Evolutionary conservation across 73 alveolate genomes (phyloP), one percentile per base, ranked within the genome.

Genomic region (Paramecium biaurelia): DNA sequence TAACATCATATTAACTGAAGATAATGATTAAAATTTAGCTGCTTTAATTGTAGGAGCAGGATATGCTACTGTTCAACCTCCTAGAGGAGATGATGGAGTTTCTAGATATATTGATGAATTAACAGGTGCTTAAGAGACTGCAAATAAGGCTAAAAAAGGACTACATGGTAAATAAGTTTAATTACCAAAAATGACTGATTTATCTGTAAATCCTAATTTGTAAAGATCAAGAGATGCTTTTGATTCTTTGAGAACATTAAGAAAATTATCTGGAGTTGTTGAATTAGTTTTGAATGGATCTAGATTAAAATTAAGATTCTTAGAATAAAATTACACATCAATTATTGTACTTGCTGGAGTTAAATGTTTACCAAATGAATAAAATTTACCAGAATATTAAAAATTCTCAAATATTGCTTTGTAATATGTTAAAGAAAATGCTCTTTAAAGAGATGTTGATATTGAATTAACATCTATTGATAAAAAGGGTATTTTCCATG

Each of bases 271-370:
- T 74, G 98, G 99, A 86, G 98, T 96, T 38, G 96, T 98, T 41
- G 99, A 98, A 85, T 98, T 85, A 87, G 97, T 98, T 67, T 93
- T 98, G 82, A 93, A 97, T 49, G 99, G 99, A 35, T 92, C 90
- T 76, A 95, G 96, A 85, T 92, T 96, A 58, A 98, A 98, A 93
- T 93, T 98, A 38, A 92, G 99, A 94, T 84, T 98, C 24, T 97
- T 96, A 57, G 93, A 93, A 57, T 97, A 95, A 70, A 96, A 96
- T 93, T 93, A 92, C n/a, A 72, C 93, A 41, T 96, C 96, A 18
- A 97, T 97, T 41, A 86, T 98, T 76, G 90, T 95, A 57, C 68
- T 98, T 38, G 89, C 95, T 3, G 99, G 99, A 8, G 96, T 98
- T 5, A 96, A 93, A 93, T 88, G 98, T 28, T 92, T 96, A 87